Evolutionary conservation across 2,329 filamentous ascomycete genomes (phyloP).

Genomic region (Phaeosphaeriaceae sp.): DNA sequence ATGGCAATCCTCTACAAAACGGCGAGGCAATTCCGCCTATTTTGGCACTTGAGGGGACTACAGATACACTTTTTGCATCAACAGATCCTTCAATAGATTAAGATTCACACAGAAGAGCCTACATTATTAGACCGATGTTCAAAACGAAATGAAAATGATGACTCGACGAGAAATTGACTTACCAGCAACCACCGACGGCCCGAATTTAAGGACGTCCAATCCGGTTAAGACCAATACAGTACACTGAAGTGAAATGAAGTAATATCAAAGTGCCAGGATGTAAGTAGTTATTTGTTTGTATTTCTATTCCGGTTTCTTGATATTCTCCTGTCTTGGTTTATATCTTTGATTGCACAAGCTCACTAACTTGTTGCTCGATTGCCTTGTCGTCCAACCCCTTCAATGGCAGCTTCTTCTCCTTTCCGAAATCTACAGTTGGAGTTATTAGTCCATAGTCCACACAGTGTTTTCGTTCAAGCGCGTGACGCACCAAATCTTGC

Average conservation of each 20-base stretch:
- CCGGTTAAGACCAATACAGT: too few relatives aligned
- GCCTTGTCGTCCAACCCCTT: slow-evolving; percentile 72
- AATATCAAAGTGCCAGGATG: slow-evolving; percentile 1
- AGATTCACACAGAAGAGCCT: slow-evolving; percentile 20
- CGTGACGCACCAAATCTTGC: slow-evolving; percentile 81
- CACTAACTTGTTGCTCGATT: slow-evolving; percentile 71
- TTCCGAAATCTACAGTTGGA: slow-evolving; percentile 63
- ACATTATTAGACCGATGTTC: background rate
- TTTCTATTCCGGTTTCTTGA: background rate
- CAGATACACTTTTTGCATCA: slow-evolving; percentile 20
- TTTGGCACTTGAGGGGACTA: slow-evolving; percentile 26
- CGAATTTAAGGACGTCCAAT: slow-evolving; percentile 21
- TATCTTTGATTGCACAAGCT: slow-evolving; percentile 60
- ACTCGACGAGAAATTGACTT: background rate
- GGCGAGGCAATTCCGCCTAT: slow-evolving; percentile 16
- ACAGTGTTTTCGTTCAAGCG: background rate
- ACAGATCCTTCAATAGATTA: slow-evolving; percentile 24
- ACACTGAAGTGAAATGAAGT: too few relatives aligned
- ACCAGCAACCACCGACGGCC: slow-evolving; percentile 21
- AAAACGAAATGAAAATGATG: background rate
- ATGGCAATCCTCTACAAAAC: slow-evolving; percentile 22
- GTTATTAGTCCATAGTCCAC: background rate
- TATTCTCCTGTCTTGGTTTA: slow-evolving; percentile 9
- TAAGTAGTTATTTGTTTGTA: background rate
- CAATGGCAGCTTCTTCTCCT: slow-evolving; percentile 70